These are phyloP conservation scores for Theileria luwenshuni DNA, from an alignment of 169 alveolate species.

Conservation along the genomic window DNA sequence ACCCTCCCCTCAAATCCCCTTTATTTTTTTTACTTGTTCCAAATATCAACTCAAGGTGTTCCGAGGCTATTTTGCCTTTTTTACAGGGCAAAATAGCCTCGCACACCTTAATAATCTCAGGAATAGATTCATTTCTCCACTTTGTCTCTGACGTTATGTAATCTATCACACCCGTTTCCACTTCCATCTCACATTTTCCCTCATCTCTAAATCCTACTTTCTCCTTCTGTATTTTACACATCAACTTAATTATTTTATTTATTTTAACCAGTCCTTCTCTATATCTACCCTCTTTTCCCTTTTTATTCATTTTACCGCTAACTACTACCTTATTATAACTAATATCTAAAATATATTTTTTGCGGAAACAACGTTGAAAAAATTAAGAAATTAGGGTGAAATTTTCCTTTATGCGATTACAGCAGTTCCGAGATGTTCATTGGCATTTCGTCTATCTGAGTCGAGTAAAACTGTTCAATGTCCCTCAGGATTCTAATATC, in stretches of 20 bases:
- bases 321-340: background rate
- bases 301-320: background rate
- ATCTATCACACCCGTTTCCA: conserved; percentile 3
- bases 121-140: background rate
- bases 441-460: conserved; percentile 99
- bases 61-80: background rate
- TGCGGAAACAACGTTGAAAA: background rate
- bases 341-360: background rate
- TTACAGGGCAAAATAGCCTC: background rate
- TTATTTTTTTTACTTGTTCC: background rate
- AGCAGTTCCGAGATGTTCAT: conserved; percentile 78
- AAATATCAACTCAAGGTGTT: background rate
- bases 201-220: background rate
- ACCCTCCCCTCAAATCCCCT: background rate
- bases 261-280: background rate
- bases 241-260: background rate
- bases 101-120: background rate
- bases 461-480: conserved; percentile 96
- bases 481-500: conserved; percentile 94
- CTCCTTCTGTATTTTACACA: background rate
- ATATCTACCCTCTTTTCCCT: background rate
- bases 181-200: background rate
- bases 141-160: conserved; percentile 1
- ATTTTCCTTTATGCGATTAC: conserved; percentile 19
- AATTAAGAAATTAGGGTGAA: background rate